Percentiles rank a stretch among this genome's conserved stretches.
phyloP scores from a whole-genome alignment of 805 yeast species.

The Nakazawaea holstii region DNA sequence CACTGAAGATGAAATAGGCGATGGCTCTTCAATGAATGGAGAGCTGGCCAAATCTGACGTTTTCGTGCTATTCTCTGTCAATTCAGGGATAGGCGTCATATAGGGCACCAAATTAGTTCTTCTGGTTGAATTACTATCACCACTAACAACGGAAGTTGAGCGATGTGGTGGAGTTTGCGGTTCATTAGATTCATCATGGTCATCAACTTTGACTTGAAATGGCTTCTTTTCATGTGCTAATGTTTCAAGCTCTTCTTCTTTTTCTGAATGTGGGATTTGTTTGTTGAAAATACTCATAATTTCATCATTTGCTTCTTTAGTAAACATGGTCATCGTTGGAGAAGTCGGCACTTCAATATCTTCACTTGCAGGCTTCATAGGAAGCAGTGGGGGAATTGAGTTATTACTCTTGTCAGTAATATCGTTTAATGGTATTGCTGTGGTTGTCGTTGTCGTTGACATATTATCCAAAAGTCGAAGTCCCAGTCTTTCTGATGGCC shows the following conservation, averaged over 20 bases:
- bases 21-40: slow-evolving; percentile 33
- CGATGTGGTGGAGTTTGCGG: slow-evolving; percentile 2
- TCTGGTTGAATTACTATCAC: background rate
- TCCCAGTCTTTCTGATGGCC: background rate
- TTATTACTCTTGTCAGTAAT: background rate
- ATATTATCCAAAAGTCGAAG: background rate
- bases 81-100: slow-evolving; percentile 14
- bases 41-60: slow-evolving; percentile 31
- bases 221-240: background rate
- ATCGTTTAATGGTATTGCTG: background rate
- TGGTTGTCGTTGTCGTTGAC: background rate
- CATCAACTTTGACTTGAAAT: background rate
- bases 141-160: background rate
- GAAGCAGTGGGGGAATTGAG: too few relatives aligned
- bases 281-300: slow-evolving; percentile 71
- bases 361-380: background rate
- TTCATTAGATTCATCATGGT: background rate
- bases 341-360: slow-evolving; percentile 37
- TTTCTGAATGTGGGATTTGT: slow-evolving; percentile 29
- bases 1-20: background rate
- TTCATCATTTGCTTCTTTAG: slow-evolving; percentile 71
- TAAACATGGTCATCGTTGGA: slow-evolving; percentile 75
- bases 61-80: slow-evolving; percentile 24
- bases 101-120: slow-evolving; percentile 8
- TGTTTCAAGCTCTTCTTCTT: background rate